Conservation (phyloP, 202 grass and related monocot species). For the Elaeis oleifera region DNA sequence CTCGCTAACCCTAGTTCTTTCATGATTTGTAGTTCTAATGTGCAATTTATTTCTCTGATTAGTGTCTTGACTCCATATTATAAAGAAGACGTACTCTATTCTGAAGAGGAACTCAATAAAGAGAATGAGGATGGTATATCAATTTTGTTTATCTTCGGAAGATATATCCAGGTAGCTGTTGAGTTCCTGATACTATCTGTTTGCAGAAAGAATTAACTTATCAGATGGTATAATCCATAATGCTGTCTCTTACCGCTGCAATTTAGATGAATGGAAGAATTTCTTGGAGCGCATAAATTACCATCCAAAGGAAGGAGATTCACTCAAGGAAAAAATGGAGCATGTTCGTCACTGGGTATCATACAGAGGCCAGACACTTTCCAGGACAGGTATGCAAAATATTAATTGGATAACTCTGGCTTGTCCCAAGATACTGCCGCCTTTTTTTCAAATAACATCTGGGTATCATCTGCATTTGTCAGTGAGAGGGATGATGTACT, state of each 20-base stretch:
- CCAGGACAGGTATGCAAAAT: conserved; percentile 60
- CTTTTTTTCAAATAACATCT: background rate
- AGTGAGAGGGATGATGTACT: conserved; percentile 99
- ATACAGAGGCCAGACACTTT: conserved; percentile 76
- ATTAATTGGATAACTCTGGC: background rate
- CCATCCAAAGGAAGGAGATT: conserved; percentile 20
- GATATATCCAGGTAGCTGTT: conserved; percentile 56
- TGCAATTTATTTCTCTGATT: conserved; percentile 21
- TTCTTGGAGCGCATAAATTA: conserved; percentile 29
- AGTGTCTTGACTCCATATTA: conserved; percentile 80
- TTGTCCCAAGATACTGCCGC: conserved; percentile 2
- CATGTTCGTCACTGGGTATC: conserved; percentile 60
- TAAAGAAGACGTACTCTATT: conserved; percentile 73
- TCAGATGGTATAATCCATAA: background rate
- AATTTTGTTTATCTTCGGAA: conserved; percentile 57
- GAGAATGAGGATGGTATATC: conserved; percentile 83
- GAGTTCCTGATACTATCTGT: background rate
- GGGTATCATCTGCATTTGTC: conserved; percentile 5
- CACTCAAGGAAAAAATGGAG: conserved; percentile 9
- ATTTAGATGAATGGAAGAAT: conserved; percentile 83
- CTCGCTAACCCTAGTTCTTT: background rate
- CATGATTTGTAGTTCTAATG: background rate
- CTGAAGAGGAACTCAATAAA: conserved; percentile 30
- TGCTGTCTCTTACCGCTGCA: conserved; percentile 19
- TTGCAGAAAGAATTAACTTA: background rate